Percentiles rank a stretch among this genome's conserved stretches.
Evolutionary conservation across 2,329 filamentous ascomycete species (phyloP).

Genomic region (Cladosporium colombiae): DNA sequence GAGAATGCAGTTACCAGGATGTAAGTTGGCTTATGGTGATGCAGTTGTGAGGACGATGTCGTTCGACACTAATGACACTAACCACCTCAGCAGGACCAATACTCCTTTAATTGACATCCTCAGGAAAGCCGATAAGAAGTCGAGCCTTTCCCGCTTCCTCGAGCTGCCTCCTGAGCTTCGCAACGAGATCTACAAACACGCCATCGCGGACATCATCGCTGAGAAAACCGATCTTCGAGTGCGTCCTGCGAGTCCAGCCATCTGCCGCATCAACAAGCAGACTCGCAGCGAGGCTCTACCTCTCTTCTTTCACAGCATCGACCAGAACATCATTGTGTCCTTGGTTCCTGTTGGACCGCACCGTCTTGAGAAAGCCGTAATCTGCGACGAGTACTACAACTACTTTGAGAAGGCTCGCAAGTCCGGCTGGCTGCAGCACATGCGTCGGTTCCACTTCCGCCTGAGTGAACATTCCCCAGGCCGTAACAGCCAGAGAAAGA

Average conservation of each 20-base stretch:
- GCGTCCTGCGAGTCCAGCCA: constrained; percentile 2
- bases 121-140: not conserved
- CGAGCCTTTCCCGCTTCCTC: constrained; percentile 4
- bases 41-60: not conserved
- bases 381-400: not conserved
- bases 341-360: not conserved
- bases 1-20: not conserved
- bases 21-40: not conserved
- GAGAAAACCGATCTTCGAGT: not conserved
- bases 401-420: not conserved
- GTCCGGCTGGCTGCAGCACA: not conserved
- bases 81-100: not conserved
- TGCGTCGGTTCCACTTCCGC: not conserved
- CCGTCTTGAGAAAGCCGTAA: not conserved
- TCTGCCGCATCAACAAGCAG: not conserved
- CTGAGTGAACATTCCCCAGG: not conserved
- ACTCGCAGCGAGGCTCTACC: constrained; percentile 12
- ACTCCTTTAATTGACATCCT: not conserved
- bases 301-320: constrained; percentile 3
- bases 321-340: not conserved
- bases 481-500: not conserved
- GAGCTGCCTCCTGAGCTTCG: constrained; percentile 18
- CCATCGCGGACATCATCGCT: not conserved
- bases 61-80: not conserved
- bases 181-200: constrained; percentile 12